Base-by-base conservation (phyloP, 2,329 filamentous ascomycete species). In the Monilinia vaccinii-corymbosi region DNA sequence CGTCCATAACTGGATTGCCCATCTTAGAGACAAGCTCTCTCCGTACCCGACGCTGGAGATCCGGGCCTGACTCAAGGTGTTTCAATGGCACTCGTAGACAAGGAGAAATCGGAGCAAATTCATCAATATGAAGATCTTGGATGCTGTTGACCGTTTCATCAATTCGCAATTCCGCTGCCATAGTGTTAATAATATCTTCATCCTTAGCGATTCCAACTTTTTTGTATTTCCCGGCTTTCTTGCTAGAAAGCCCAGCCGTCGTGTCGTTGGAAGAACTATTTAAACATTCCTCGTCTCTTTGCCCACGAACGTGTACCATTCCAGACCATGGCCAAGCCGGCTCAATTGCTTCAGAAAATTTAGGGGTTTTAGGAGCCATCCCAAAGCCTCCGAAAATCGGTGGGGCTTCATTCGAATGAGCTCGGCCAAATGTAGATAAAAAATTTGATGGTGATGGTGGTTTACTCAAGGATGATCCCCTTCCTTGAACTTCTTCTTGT, bases 251-350 rank as follows among this genome's bases (percentile, higher is more conserved):
- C 8, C 49, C 18, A 40, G 23, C 14, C n/a, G n/a, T n/a, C 7
- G n/a, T 23, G 31, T 18, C 9, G 9, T 52, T 32, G 14, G 47
- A 48, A 14, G 42, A 4, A 21, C n/a, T n/a, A 3, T 23, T 32
- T 18, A 9, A 13, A n/a, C 6, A 10, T 40, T 60, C 25, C 13
- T 47, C 14, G 5, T 45, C 45, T 53, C 59, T 50, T 32, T 61
- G 28, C 31, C 81, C 84, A 58, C 85, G 81, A 46, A 91, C 74
- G 71, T 91, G 88, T 1, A 78, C 74, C 70, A 83, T 83, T 8
- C 78, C 86, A 63, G 79, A 78, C 52, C 82, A 80, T 42, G 89
- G 89, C 86, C 89, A 94, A n/a, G 83, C 77, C 4, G 89, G 81
- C 58, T 88, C 78, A 63, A 77, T 75, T 10, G 85, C 78, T 2